phyloP scores from a whole-genome alignment of 441 rosid genomes.

The Pelargonium cotyledonis region DNA sequence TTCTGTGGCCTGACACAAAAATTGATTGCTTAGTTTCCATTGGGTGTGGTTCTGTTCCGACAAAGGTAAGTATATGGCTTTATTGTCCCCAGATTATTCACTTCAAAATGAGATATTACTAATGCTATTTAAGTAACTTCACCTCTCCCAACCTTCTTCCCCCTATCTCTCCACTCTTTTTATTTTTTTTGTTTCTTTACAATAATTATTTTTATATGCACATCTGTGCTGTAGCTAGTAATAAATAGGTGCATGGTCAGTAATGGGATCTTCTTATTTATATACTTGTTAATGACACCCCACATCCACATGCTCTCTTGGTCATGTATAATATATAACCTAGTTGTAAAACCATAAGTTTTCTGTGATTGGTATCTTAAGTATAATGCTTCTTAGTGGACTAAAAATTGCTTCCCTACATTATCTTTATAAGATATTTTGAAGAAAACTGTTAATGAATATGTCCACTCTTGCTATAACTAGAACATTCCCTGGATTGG shows the following conservation, averaged over 20 bases:
- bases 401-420: neutral
- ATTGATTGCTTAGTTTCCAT: conserved; percentile 92
- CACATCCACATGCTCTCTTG: neutral
- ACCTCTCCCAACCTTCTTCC: neutral
- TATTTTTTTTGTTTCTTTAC: neutral
- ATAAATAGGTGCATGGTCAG: neutral
- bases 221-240: neutral
- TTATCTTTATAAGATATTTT: neutral
- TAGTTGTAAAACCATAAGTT: neutral
- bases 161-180: neutral
- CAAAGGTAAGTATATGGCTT: conserved; percentile 52
- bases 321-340: neutral
- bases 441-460: neutral
- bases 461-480: neutral
- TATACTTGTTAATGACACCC: neutral
- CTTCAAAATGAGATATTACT: neutral
- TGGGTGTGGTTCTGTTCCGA: conserved; percentile 94
- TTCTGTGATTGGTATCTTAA: neutral
- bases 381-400: neutral
- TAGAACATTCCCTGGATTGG: neutral
- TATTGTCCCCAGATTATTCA: neutral
- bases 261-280: neutral
- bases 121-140: neutral
- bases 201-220: neutral
- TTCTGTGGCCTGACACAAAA: conserved; percentile 97